Evolutionary conservation across 768 basidiomycete genomes (phyloP).

Genomic region (Tylopilus felleus): DNA sequence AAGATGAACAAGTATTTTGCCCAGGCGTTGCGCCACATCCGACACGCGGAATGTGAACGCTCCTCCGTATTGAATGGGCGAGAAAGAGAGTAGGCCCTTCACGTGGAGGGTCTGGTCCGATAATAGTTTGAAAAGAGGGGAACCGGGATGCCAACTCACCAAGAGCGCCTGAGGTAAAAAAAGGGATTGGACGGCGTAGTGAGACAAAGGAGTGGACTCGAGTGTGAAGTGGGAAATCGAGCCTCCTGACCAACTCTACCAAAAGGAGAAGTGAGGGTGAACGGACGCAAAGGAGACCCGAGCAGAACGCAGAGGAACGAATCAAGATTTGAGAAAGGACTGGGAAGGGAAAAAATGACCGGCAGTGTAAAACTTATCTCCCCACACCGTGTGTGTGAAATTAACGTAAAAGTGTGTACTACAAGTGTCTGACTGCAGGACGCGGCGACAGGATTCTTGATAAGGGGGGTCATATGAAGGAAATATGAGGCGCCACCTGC

Average conservation of each 20-base stretch:
- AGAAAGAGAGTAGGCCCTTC: background rate
- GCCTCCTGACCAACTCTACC: background rate
- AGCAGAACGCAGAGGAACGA: background rate
- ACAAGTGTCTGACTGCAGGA: background rate
- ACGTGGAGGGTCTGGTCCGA: background rate
- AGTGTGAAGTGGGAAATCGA: background rate
- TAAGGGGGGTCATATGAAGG: conserved; percentile 5
- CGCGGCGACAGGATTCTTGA: background rate
- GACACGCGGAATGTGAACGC: background rate
- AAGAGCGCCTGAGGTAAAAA: background rate
- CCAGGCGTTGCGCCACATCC: conserved; percentile 15
- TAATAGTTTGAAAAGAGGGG: background rate
- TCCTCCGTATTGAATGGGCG: background rate
- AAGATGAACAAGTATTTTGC: background rate
- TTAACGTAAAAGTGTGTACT: conserved; percentile 6
- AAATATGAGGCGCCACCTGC: conserved; percentile 3
- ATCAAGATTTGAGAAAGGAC: background rate
- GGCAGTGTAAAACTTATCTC: background rate
- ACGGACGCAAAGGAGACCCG: background rate
- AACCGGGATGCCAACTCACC: background rate
- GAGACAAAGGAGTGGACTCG: background rate
- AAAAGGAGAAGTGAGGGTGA: background rate
- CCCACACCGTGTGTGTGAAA: conserved; percentile 14
- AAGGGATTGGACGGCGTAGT: background rate
- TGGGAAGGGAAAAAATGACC: conserved; percentile 1